A percentile compares a stretch with the other conserved stretches of the same genome.
Conservation (phyloP, 2,329 filamentous ascomycete species). For the Colletotrichum limetticola region DNA sequence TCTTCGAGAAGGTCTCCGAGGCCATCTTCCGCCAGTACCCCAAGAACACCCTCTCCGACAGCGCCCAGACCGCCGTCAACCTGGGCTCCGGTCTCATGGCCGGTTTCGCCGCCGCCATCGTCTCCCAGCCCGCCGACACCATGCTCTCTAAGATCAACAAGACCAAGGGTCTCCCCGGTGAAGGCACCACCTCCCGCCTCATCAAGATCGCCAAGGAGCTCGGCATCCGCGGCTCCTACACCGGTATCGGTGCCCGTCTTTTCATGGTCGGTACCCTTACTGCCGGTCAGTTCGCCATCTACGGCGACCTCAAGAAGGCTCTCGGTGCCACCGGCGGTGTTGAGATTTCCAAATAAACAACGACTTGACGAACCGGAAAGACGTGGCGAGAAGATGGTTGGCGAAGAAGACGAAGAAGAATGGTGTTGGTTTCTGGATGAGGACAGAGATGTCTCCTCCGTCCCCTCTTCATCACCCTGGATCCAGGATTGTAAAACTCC, state of each 20-base stretch:
- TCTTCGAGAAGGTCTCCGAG: constrained; percentile 90
- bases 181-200: constrained; percentile 82
- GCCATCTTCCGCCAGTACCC: constrained; percentile 74
- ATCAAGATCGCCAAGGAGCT: constrained; percentile 92
- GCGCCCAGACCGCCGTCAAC: constrained; percentile 83
- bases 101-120: constrained; percentile 85
- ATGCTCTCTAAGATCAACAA: constrained; percentile 98
- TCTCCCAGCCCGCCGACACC: constrained; percentile 92
- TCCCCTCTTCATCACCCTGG: constrained; percentile 3
- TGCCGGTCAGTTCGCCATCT: constrained; percentile 89
- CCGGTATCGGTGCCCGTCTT: constrained; percentile 80
- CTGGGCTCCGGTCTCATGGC: constrained; percentile 66
- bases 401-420: constrained; percentile 14
- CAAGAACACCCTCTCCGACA: constrained; percentile 76
- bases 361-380: not conserved
- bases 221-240: constrained; percentile 80
- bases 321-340: constrained; percentile 81
- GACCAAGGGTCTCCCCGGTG: constrained; percentile 87
- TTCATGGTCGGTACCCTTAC: constrained; percentile 77
- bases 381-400: constrained; percentile 2
- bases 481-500: constrained; percentile 12
- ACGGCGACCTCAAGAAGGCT: constrained; percentile 72
- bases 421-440: constrained; percentile 27
- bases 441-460: constrained; percentile 3
- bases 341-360: constrained; percentile 68